A percentile compares a stretch with the other conserved stretches of the same genome.
Evolutionary conservation across 2,329 filamentous ascomycete genomes (phyloP).

Genomic region (Aspergillus sp.): DNA sequence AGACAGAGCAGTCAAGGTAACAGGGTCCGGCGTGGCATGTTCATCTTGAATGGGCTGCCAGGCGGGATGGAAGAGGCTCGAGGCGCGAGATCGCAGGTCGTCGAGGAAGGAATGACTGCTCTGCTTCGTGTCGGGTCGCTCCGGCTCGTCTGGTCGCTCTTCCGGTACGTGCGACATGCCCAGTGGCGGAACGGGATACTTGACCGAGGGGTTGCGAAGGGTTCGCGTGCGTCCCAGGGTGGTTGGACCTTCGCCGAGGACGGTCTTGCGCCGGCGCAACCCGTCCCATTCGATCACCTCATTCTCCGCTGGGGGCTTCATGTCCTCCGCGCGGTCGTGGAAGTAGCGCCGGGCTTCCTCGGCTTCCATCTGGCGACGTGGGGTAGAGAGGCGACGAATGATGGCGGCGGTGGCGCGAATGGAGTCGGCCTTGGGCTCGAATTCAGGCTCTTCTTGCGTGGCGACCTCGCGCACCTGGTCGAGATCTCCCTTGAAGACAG

Average conservation of each 20-base stretch:
- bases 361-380: constrained; percentile 74
- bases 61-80: constrained; percentile 38
- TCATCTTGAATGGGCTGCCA: constrained; percentile 36
- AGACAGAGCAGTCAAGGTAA: constrained; percentile 63
- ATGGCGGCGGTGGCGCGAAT: constrained; percentile 90
- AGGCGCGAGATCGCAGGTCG: constrained; percentile 41
- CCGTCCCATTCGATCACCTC: constrained; percentile 91
- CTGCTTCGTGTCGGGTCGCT: constrained; percentile 32
- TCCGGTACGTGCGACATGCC: constrained; percentile 85
- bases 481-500: constrained; percentile 88
- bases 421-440: constrained; percentile 92
- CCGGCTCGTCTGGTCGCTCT: constrained; percentile 48
- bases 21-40: constrained; percentile 57
- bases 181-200: constrained; percentile 70
- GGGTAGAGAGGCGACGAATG: constrained; percentile 75
- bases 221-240: constrained; percentile 39
- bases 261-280: constrained; percentile 70
- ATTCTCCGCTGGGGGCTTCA: constrained; percentile 73
- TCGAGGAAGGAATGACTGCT: constrained; percentile 40
- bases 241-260: constrained; percentile 50
- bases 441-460: constrained; percentile 93
- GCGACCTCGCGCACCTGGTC: constrained; percentile 95
- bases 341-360: constrained; percentile 77
- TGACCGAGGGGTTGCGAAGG: constrained; percentile 40
- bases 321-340: constrained; percentile 72